Base-by-base conservation (phyloP, 805 yeast genomes). In the Hagleromyces aurorensis region DNA sequence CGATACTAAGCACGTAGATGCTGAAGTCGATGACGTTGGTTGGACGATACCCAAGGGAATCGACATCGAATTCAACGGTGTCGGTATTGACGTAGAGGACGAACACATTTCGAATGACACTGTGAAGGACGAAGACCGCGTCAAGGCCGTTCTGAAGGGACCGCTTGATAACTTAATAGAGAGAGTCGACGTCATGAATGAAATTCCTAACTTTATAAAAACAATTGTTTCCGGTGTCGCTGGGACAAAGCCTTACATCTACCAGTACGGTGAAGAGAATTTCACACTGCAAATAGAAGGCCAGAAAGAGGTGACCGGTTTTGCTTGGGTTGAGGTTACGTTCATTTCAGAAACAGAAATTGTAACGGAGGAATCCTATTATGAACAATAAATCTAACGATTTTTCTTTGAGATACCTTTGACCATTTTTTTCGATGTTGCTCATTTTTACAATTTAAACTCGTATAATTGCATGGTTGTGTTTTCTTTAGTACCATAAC, bases 121-220 rank as follows among this genome's bases (percentile, higher is more conserved):
- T 12, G 24, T 23, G 13, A 39, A 55, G 17, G 54, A 50, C 13
- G 59, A 59, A 33, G 41, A 46, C 12, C 21, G 25, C 23, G 65
- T 69, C 15, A 61, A 57, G 26, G 80, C 72, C 26, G 56, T 52
- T 7, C 72, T 81, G 13, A 52, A 46, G 22, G 96, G 95, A 38
- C 61, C 67, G 13, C 67, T 89, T 43, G 54, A 55, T 11, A 63
- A 67, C 25, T 60, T 83, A 37, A 75, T 84, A 30, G 96, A 85
- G 63, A 76, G 97, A 54, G 87, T 91, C 35, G 98, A 91, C 60
- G 97, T 91, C 36, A 86, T 91, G 96, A 83, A 86, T 29, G 97
- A 91, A 62, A 78, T 91, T 36, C 98, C 98, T 16, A 78, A 74
- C 40, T 86, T 91, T 59, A 94, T 91, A 44, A 91, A 89, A 63